phyloP scores from a whole-genome alignment of 2,329 filamentous ascomycete genomes.

The Sarocladium oryzae region DNA sequence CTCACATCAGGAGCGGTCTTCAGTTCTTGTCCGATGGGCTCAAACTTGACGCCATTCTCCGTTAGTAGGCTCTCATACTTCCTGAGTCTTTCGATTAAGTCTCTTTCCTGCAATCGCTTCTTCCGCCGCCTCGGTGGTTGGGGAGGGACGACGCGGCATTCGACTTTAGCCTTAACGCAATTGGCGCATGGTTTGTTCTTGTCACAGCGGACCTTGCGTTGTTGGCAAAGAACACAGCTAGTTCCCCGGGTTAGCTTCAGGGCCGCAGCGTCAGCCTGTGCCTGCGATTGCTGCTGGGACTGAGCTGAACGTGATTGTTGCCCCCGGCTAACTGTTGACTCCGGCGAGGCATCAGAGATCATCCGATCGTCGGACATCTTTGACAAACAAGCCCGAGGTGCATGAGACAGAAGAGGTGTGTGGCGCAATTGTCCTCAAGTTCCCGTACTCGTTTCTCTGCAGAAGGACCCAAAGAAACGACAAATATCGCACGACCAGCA shows the following conservation, averaged over 20 bases:
- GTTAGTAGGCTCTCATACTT: slow-evolving; percentile 61
- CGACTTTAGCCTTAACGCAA: slow-evolving; percentile 55
- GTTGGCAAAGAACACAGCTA: slow-evolving; percentile 67
- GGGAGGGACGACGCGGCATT: slow-evolving; percentile 54
- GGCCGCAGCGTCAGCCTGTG: slow-evolving; percentile 32
- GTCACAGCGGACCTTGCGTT: slow-evolving; percentile 70
- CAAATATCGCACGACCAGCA: no score
- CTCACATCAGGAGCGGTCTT: slow-evolving; percentile 18
- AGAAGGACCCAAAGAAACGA: no score
- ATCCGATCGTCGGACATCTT: slow-evolving; percentile 4
- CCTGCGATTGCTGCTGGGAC: slow-evolving; percentile 16
- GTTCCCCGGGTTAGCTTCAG: slow-evolving; percentile 53
- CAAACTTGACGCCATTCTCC: slow-evolving; percentile 62
- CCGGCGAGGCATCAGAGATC: not conserved
- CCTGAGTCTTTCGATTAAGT: slow-evolving; percentile 61
- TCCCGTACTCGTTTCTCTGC: no score
- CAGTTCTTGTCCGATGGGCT: slow-evolving; percentile 51
- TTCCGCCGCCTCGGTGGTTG: slow-evolving; percentile 52
- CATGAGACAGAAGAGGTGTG: not conserved
- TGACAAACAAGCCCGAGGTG: not conserved
- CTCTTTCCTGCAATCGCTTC: slow-evolving; percentile 62
- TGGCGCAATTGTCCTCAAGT: not conserved
- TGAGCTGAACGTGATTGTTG: slow-evolving; percentile 17
- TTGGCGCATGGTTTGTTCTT: slow-evolving; percentile 65
- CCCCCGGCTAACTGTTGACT: not conserved